phyloP scores from a whole-genome alignment of 2,329 filamentous ascomycete genomes.

The Sclerotinia trifoliorum region DNA sequence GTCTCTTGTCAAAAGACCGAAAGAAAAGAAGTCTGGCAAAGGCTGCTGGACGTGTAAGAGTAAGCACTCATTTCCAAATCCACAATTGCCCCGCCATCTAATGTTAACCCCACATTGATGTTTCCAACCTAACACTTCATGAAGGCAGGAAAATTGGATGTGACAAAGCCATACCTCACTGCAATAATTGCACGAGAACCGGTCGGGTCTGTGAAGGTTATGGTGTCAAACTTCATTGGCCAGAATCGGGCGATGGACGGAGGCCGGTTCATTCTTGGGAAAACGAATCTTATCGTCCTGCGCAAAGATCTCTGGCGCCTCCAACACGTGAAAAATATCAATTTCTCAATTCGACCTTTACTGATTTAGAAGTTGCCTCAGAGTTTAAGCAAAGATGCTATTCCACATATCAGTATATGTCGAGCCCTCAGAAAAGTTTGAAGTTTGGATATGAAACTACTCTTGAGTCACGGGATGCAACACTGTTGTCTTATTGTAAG shows the following conservation, averaged over 20 bases:
- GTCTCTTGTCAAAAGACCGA: conserved; percentile 9
- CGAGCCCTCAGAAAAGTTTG: conserved; percentile 43
- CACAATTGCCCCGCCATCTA: conserved; percentile 5
- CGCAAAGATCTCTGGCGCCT: background rate
- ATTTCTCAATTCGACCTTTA: conserved; percentile 11
- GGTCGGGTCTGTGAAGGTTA: conserved; percentile 47
- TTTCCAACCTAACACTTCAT: conserved; percentile 20
- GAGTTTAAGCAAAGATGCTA: conserved; percentile 37
- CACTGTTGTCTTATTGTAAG: conserved; percentile 31
- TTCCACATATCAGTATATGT: conserved; percentile 24
- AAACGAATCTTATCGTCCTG: conserved; percentile 23
- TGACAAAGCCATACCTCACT: conserved; percentile 45
- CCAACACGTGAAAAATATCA: conserved; percentile 11
- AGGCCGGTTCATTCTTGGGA: conserved; percentile 33
- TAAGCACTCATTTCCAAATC: conserved; percentile 33
- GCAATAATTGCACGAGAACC: conserved; percentile 47
- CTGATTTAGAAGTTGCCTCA: background rate
- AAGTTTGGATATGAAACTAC: conserved; percentile 38
- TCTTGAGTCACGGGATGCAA: conserved; percentile 34
- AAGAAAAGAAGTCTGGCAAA: conserved; percentile 27
- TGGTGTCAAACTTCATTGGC: conserved; percentile 48
- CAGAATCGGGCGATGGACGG: conserved; percentile 48
- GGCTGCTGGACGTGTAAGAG: conserved; percentile 49
- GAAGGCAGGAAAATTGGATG: conserved; percentile 50
- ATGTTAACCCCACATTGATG: conserved; percentile 2